phyloP scores from a whole-genome alignment of 2,329 filamentous ascomycete genomes.

The Aspergillus chevalieri region DNA sequence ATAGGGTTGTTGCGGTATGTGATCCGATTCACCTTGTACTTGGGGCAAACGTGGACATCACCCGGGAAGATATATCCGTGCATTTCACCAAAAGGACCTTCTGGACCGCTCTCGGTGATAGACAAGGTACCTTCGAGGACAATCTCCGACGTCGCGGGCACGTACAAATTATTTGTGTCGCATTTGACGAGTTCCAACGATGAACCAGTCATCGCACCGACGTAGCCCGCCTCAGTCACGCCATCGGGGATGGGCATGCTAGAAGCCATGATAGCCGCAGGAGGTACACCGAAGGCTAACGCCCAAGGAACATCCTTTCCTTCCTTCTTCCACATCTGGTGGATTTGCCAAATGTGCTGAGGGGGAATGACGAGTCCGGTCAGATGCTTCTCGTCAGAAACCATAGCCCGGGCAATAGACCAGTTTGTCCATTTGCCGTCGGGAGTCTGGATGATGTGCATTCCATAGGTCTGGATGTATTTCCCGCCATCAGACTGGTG shows the following conservation, averaged over 20 bases:
- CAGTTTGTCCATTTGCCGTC: constrained; percentile 43
- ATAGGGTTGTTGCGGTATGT: constrained; percentile 46
- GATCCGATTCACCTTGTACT: constrained; percentile 43
- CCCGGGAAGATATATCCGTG: constrained; percentile 42
- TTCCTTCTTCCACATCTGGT: constrained; percentile 42
- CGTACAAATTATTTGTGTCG: constrained; percentile 45
- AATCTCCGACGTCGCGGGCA: constrained; percentile 48
- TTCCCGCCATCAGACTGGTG: constrained; percentile 45
- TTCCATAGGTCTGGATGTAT: constrained; percentile 48
- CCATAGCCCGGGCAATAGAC: constrained; percentile 40
- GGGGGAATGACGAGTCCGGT: constrained; percentile 39
- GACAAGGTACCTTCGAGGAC: constrained; percentile 48
- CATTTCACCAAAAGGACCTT: constrained; percentile 49
- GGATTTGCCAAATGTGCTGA: constrained; percentile 45
- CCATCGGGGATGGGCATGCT: constrained; percentile 47
- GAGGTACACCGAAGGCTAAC: constrained; percentile 45
- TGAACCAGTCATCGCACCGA: constrained; percentile 42
- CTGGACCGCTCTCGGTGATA: constrained; percentile 35
- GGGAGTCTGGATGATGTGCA: constrained; percentile 44
- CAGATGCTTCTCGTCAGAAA: constrained; percentile 39
- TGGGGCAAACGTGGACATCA: constrained; percentile 33
- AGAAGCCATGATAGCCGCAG: constrained; percentile 44
- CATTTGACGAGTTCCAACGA: constrained; percentile 48
- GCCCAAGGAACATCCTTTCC: constrained; percentile 46
- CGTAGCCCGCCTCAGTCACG: constrained; percentile 44